Evolutionary conservation across 2,329 filamentous ascomycete species (phyloP), one percentile per base, ranked within the genome.

Genomic region (Aureobasidium sp.): DNA sequence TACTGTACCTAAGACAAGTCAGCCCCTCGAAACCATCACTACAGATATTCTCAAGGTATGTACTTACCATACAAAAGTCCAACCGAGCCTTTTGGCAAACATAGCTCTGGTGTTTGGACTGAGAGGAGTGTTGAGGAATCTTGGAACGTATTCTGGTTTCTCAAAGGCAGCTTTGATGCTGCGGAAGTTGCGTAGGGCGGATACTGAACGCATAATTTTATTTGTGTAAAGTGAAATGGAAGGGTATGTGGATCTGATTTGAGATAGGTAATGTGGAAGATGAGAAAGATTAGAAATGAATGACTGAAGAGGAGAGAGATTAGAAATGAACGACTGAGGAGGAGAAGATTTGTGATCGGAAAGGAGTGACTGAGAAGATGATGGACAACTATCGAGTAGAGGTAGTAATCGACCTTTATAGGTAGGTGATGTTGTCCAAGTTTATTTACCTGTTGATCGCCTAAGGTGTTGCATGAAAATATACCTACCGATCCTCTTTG

Each of bases 51-150:
- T 15, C 7, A 9, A 8, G 1, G 16, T 20, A 38, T 8, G 16
- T n/a, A 33, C 54, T 45, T 15, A 58, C 55, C 55, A 58, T 27
- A 58, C 55, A 9, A 45, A 23, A 16, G 55, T 58, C 55, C 55
- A 58, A 9, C 55, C 55, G 10, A 45, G 40, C 15, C 55, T 31
- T 10, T 42, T 42, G 8, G 40, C 55, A 20, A 58, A 18, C 9
- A 45, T 25, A 8, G 5, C 8, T 15, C 23, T 15, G 18, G 40
- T 45, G 4, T 33, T 6, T 33, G 55, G n/a, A 45, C 38, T 33
- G 15, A 45, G 23, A 23, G 40, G 29, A 45, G 27, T 45, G 15
- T 36, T 58, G 55, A 45, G 40, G 25, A 58, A 58, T 13, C 40
- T 45, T 13, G 43, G 27, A 18, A 40, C 55, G n/a, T n/a, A n/a